Base-by-base conservation (phyloP, 1,139 yeast genomes). In the Arxiozyma slooffiae region DNA sequence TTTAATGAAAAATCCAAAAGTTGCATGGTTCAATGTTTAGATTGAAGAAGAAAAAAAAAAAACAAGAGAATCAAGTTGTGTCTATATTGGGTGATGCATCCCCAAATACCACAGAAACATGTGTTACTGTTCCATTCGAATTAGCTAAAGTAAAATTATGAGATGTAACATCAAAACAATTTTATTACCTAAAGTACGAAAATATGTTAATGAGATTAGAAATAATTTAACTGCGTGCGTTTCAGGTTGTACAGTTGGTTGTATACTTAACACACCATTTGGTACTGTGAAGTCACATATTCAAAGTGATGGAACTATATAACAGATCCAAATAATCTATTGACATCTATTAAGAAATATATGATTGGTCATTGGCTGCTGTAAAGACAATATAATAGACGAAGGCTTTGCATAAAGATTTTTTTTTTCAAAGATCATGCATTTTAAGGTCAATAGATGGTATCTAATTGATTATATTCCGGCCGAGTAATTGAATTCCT, bases 361-460 rank as follows among this genome's bases (percentile, higher is more conserved):
- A 92, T 73, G 85, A 79, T 70, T 92, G 98, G 97, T 81, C 97
- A 30, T 66, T 82, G 56, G 97, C 97, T 43, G 79, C 95, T 7
- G 74, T 92, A 54, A 68, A 76, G 47, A 76, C 82, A 34, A 90
- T 94, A 41, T 82, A 82, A 62, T 81, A 77, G 67, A 89, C 72
- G 90, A 87, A 73, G 97, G 97, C 46, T 92, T 92, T 79, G 69
- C n/a, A n/a, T n/a, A n/a, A n/a, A n/a, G n/a, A n/a, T n/a, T n/a
- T n/a, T n/a, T n/a, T n/a, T n/a, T 92, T 61, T 98, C 99, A 60
- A 94, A 94, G 77, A 97, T 94, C n/a, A n/a, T 21, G 78, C 92
- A 68, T 84, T 98, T 78, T 78, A 94, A 61, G 98, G 98, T 51
- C 98, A 98, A 54, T 98, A 98, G 99, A 98, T 68, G 98, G 98